These are phyloP conservation scores for Dictyophora rubrovolvata DNA, from an alignment of 768 basidiomycete species.

Conservation along the genomic window DNA sequence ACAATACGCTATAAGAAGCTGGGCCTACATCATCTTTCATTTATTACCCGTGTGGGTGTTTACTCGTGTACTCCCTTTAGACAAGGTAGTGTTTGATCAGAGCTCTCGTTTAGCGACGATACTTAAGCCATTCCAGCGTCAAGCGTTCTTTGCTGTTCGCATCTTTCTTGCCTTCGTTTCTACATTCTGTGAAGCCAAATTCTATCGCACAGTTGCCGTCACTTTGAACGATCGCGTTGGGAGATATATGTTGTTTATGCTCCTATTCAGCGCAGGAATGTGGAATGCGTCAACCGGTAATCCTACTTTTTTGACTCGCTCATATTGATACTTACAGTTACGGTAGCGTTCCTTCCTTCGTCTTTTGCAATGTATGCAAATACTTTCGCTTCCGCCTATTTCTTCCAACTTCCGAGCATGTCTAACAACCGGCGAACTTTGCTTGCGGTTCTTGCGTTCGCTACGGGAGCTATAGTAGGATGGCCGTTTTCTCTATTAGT, in stretches of 20 bases:
- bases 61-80: constrained; percentile 39
- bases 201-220: constrained; percentile 74
- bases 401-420: constrained; percentile 46
- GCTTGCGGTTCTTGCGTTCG: constrained; percentile 59
- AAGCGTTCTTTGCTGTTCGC: constrained; percentile 82
- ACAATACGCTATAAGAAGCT: constrained; percentile 82
- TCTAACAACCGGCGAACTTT: constrained; percentile 47
- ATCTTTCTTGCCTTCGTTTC: constrained; percentile 67
- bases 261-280: constrained; percentile 84
- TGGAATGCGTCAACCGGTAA: constrained; percentile 83
- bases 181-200: constrained; percentile 65
- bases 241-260: constrained; percentile 85
- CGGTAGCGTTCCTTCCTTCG: constrained; percentile 82
- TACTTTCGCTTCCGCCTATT: constrained; percentile 67
- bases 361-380: constrained; percentile 91
- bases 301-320: background rate
- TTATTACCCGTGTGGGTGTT: constrained; percentile 54
- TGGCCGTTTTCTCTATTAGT: constrained; percentile 95
- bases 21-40: constrained; percentile 86
- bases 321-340: constrained; percentile 9
- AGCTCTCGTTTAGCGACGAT: background rate
- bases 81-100: constrained; percentile 50
- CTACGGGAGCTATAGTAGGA: constrained; percentile 77
- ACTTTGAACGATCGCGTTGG: constrained; percentile 83
- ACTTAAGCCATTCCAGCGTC: constrained; percentile 43